These are phyloP conservation scores for Apiospora sp. DNA, from an alignment of 2,329 filamentous ascomycete species.

Conservation along the genomic window DNA sequence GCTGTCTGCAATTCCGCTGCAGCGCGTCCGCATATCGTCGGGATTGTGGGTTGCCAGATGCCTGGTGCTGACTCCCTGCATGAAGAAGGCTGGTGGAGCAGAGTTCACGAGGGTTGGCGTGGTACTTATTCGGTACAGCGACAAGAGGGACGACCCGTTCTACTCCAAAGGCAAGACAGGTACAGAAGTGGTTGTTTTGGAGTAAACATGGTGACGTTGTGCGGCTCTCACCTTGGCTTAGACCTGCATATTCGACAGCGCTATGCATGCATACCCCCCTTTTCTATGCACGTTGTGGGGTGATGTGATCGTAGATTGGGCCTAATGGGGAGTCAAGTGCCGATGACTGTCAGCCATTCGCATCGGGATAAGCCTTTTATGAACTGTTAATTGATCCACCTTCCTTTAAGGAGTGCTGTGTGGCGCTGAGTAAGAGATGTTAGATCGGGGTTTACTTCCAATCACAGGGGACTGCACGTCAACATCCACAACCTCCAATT, in stretches of 20 bases:
- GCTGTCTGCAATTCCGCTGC: not conserved
- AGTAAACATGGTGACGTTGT: not conserved
- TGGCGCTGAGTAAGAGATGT: not conserved
- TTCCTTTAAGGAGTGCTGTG: not conserved
- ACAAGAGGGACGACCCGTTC: slow-evolving; percentile 20
- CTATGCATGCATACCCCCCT: not conserved
- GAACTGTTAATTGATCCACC: not conserved
- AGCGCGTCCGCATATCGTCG: not conserved
- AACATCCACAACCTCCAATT: too few relatives aligned
- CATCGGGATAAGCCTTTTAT: not conserved
- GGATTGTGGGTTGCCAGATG: slow-evolving; percentile 21
- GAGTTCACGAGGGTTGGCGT: slow-evolving; percentile 18
- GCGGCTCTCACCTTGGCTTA: not conserved
- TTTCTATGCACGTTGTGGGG: not conserved
- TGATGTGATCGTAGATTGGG: not conserved
- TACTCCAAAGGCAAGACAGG: not conserved
- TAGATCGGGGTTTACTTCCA: not conserved
- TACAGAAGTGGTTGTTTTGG: not conserved
- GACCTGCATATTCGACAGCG: not conserved
- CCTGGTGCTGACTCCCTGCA: slow-evolving; percentile 8
- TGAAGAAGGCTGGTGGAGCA: not conserved
- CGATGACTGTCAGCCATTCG: not conserved
- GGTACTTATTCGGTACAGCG: slow-evolving; percentile 20
- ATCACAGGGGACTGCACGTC: not conserved
- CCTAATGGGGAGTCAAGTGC: not conserved